A percentile compares a stretch with the other conserved stretches of the same genome.
Evolutionary conservation across 768 basidiomycete species (phyloP).

Genomic region (Ramaria sp.): DNA sequence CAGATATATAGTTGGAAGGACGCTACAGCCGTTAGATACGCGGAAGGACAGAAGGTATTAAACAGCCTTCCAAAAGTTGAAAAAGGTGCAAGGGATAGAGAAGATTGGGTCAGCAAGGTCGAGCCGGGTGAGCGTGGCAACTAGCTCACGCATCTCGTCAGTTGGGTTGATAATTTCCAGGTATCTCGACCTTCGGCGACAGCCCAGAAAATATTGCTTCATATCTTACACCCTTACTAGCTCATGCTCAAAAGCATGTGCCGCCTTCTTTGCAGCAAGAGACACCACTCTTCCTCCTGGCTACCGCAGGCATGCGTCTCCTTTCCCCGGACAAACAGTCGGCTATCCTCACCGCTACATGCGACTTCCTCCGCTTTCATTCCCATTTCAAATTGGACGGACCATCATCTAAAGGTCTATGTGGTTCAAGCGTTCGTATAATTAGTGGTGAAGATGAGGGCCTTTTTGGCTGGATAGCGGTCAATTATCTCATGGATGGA

Average conservation of each 20-base stretch:
- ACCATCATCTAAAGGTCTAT: constrained; percentile 61
- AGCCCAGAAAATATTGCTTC: constrained; percentile 56
- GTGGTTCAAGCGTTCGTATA: constrained; percentile 85
- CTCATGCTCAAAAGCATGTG: constrained; percentile 71
- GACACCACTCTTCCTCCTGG: constrained; percentile 89
- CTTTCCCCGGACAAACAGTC: constrained; percentile 59
- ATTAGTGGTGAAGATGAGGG: constrained; percentile 99
- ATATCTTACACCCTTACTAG: constrained; percentile 76
- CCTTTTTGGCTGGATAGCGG: constrained; percentile 96
- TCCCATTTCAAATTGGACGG: constrained; percentile 71
- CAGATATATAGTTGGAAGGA: constrained; percentile 98
- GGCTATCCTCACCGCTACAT: constrained; percentile 64
- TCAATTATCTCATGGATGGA: constrained; percentile 98
- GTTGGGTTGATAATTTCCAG: constrained; percentile 30
- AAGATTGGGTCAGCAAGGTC: constrained; percentile 83
- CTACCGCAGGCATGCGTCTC: constrained; percentile 96
- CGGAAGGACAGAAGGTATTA: constrained; percentile 37
- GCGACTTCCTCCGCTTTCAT: constrained; percentile 60
- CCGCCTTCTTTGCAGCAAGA: constrained; percentile 76
- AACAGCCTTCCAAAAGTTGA: constrained; percentile 73
- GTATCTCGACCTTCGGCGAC: constrained; percentile 74
- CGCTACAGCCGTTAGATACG: constrained; percentile 49
- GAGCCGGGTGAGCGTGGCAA: constrained; percentile 68
- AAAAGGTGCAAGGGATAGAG: constrained; percentile 74
- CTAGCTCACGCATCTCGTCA: not conserved